Percentiles rank a stretch among this genome's conserved stretches.
phyloP scores from a whole-genome alignment of 768 basidiomycete species.

The Glaciozyma antarctica region DNA sequence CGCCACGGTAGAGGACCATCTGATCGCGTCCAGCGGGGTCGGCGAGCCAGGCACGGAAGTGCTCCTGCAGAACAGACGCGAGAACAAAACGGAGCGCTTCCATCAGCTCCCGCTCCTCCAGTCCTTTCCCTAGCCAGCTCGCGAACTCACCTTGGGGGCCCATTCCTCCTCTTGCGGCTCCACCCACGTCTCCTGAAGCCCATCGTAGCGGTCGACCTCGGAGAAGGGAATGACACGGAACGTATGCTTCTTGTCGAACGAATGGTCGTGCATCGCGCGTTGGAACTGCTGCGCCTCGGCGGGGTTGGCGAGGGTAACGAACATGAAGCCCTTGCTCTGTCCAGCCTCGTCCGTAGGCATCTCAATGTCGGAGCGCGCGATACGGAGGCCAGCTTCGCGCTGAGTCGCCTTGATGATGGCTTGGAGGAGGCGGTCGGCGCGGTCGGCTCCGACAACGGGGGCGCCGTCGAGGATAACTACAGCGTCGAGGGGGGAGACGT shows the following conservation, averaged over 20 bases:
- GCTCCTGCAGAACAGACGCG: conserved; percentile 55
- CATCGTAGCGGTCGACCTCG: conserved; percentile 59
- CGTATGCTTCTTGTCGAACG: conserved; percentile 32
- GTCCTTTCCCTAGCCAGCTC: not conserved
- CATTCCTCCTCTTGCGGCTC: conserved; percentile 69
- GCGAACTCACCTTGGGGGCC: conserved; percentile 54
- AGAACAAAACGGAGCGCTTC: not conserved
- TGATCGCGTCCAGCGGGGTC: conserved; percentile 91
- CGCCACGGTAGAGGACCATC: conserved; percentile 84
- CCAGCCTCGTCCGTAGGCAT: conserved; percentile 78
- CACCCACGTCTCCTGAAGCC: conserved; percentile 64
- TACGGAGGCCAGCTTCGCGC: conserved; percentile 59
- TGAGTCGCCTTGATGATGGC: conserved; percentile 77
- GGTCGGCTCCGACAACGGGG: conserved; percentile 66
- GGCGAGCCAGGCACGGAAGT: conserved; percentile 87
- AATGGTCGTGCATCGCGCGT: conserved; percentile 25
- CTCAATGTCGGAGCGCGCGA: conserved; percentile 67
- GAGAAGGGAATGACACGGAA: conserved; percentile 44
- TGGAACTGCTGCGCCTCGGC: conserved; percentile 20
- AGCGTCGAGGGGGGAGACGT: conserved; percentile 80
- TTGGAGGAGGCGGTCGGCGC: conserved; percentile 67
- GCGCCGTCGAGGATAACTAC: conserved; percentile 86
- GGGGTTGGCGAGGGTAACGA: conserved; percentile 20
- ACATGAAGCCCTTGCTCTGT: conserved; percentile 66
- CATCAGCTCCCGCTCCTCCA: not conserved